These are phyloP conservation scores for Bocquillonia castaneifolia DNA, from an alignment of 441 rosid genomes.

Conservation along the genomic window DNA sequence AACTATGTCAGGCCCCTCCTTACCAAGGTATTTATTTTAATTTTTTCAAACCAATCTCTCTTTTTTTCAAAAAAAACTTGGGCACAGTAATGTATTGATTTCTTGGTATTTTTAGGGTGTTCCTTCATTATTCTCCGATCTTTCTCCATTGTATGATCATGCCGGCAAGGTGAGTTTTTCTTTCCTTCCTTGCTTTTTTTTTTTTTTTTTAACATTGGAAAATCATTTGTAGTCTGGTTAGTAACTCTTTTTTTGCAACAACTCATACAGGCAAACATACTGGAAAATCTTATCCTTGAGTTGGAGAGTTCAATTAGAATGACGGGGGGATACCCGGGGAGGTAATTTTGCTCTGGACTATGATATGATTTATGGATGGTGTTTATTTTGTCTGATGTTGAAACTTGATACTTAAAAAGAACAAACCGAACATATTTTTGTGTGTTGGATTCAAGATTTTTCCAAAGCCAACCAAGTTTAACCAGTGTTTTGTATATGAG, in stretches of 20 bases:
- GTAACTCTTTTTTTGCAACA: slow-evolving; percentile 14
- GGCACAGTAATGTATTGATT: slow-evolving; percentile 17
- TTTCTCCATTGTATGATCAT: slow-evolving; percentile 86
- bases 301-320: slow-evolving; percentile 74
- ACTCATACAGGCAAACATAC: slow-evolving; percentile 68
- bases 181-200: too few species aligned
- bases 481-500: background rate
- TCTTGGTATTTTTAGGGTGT: slow-evolving; percentile 63
- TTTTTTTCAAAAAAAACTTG: slow-evolving; percentile 11
- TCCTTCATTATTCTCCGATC: slow-evolving; percentile 95
- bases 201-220: slow-evolving; percentile 16
- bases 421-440: background rate
- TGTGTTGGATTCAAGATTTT: background rate
- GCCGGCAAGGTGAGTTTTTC: slow-evolving; percentile 69
- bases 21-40: slow-evolving; percentile 55
- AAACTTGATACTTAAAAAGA: background rate
- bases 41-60: slow-evolving; percentile 4
- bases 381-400: background rate
- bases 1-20: slow-evolving; percentile 78
- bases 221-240: slow-evolving; percentile 14
- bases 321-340: slow-evolving; percentile 65
- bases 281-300: slow-evolving; percentile 81
- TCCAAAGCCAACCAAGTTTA: background rate
- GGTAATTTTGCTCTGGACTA: slow-evolving; percentile 42
- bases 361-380: background rate